These are phyloP conservation scores for Metschnikowia amazonensis DNA, from an alignment of 805 yeast genomes.

Conservation along the genomic window DNA sequence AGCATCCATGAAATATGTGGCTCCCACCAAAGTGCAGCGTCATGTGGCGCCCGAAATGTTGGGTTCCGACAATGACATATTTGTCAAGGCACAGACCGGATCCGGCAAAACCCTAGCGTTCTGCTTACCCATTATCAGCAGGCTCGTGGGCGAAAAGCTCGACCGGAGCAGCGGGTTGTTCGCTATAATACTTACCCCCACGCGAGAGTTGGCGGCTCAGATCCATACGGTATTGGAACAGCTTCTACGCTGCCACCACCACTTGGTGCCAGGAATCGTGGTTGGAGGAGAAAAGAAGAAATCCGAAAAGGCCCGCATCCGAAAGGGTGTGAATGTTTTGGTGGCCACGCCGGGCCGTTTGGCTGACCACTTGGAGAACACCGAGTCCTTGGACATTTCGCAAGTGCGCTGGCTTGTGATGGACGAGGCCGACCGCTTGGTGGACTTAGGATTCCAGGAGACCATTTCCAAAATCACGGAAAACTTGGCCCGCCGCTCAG, in stretches of 20 bases:
- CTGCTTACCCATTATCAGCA: conserved; percentile 74
- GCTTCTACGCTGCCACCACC: conserved; percentile 71
- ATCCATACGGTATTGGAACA: conserved; percentile 77
- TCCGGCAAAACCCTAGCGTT: conserved; percentile 95
- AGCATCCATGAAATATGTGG: conserved; percentile 49
- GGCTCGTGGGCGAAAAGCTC: conserved; percentile 52
- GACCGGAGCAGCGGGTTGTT: conserved; percentile 67
- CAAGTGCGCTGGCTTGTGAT: conserved; percentile 81
- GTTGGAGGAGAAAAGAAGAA: conserved; percentile 99
- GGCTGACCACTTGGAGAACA: conserved; percentile 90
- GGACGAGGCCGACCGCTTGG: conserved; percentile 95
- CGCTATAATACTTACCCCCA: conserved; percentile 87
- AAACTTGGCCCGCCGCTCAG: conserved; percentile 47
- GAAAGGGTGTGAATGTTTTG: conserved; percentile 94
- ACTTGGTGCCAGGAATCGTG: conserved; percentile 91
- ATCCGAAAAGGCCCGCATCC: conserved; percentile 88
- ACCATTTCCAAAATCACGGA: conserved; percentile 74
- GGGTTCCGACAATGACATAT: conserved; percentile 54
- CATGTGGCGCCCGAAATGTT: conserved; percentile 63
- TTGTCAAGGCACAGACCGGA: conserved; percentile 96
- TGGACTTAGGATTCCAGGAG: conserved; percentile 96
- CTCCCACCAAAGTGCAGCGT: conserved; percentile 87
- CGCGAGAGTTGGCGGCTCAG: conserved; percentile 91
- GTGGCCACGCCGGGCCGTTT: conserved; percentile 97
- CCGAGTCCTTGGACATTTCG: conserved; percentile 66